Conservation (phyloP, 2,329 filamentous ascomycete genomes). For the Aspergillus puulaauensis region DNA sequence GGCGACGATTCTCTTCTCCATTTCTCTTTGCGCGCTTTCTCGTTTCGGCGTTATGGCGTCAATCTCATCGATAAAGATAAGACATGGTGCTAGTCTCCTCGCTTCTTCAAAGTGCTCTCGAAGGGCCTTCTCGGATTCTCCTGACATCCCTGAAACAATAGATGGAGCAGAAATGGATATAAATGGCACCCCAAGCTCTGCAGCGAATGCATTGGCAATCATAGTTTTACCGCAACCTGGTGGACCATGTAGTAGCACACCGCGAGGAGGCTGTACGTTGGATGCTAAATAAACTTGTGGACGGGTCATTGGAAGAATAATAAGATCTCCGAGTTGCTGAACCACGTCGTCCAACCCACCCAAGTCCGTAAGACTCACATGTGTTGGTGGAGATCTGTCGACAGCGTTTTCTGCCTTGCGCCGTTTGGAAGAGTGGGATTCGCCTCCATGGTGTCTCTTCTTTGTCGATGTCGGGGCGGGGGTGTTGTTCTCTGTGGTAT, state of each 20-base stretch:
- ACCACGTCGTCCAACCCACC: slow-evolving; percentile 75
- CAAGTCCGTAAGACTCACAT: slow-evolving; percentile 68
- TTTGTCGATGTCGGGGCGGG: slow-evolving; percentile 44
- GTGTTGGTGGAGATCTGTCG: slow-evolving; percentile 65
- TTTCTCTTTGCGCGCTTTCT: slow-evolving; percentile 79
- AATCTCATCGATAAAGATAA: slow-evolving; percentile 90
- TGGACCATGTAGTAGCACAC: slow-evolving; percentile 77
- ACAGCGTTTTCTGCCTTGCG: slow-evolving; percentile 58
- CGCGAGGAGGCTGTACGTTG: slow-evolving; percentile 68
- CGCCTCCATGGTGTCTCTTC: slow-evolving; percentile 62
- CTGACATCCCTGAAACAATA: slow-evolving; percentile 82
- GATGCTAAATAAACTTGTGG: slow-evolving; percentile 65
- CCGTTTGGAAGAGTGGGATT: slow-evolving; percentile 63
- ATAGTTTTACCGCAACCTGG: slow-evolving; percentile 86
- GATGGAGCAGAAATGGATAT: slow-evolving; percentile 80
- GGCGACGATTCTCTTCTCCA: slow-evolving; percentile 82
- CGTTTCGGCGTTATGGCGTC: slow-evolving; percentile 87
- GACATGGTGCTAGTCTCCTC: slow-evolving; percentile 77
- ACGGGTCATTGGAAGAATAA: slow-evolving; percentile 70
- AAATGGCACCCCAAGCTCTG: slow-evolving; percentile 72
- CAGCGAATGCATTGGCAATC: slow-evolving; percentile 76
- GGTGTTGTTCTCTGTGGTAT: slow-evolving; percentile 22
- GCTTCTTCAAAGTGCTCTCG: slow-evolving; percentile 86
- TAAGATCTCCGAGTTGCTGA: slow-evolving; percentile 65
- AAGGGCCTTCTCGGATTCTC: slow-evolving; percentile 84